Evolutionary conservation across 768 basidiomycete genomes (phyloP), one percentile per base, ranked within the genome.

Genomic region (Thelephora ganbajun): DNA sequence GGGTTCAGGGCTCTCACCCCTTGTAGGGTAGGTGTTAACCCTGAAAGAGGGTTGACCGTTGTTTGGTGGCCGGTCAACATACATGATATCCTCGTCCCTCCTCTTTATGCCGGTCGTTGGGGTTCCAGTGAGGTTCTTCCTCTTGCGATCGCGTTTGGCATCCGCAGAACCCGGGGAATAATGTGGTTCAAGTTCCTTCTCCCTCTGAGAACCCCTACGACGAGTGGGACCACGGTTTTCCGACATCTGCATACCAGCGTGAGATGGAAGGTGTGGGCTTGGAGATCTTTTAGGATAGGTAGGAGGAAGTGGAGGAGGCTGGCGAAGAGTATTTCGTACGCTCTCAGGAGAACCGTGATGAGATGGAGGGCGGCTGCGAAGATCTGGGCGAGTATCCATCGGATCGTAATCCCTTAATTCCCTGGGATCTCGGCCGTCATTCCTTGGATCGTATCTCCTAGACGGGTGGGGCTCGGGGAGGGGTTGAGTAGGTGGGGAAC

Each of bases 111-210:
- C 9, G 26, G 26, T 66, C 49, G 51, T 68, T 53, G 47, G 65
- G 57, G 53, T 54, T 63, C 59, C 48, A 58, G 58, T 46, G 63
- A 57, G 37, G 63, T 54, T 43, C 26, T 76, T 67, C 56, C 69
- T 72, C 66, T 71, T 75, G 52, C 71, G 69, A 55, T 79, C 73
- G 65, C 74, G 77, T 68, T 78, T 80, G 16, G 69, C 66, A 19
- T 30, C 26, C 9, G 26, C 26, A 30, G 26, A 30, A 30, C 49
- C 54, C 11, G 35, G 37, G 12, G 22, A 41, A 14, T 18, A 16
- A 9, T 6, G 39, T 22, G 16, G 18, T 41, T 16, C 39, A 18
- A 14, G 18, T n/a, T 41, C 39, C 39, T 41, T 41, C 39, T 41
- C 39, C 22, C 39, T 14, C n/a, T 41, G 37, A 41, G 26, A 30